Conservation (phyloP, 202 grass and related monocot species). For the Carex arenaria region DNA sequence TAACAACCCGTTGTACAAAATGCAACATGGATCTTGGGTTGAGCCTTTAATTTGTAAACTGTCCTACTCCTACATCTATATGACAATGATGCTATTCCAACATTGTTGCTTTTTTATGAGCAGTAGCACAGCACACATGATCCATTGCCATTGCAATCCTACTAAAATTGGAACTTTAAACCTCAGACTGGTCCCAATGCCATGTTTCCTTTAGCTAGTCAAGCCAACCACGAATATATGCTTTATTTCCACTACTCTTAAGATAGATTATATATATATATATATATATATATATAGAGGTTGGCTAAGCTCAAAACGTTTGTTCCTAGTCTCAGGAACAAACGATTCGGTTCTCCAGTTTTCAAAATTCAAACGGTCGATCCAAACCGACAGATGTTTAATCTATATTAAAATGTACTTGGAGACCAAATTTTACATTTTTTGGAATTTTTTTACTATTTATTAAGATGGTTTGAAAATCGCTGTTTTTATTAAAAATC, state of each 20-base stretch:
- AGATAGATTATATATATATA: too few relatives aligned
- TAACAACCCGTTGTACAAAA: background rate
- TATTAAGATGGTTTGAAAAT: too few relatives aligned
- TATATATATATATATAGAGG: too few relatives aligned
- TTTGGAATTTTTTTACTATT: too few relatives aligned
- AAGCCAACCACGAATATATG: conserved; percentile 14
- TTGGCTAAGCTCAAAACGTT: too few relatives aligned
- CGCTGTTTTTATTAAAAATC: too few relatives aligned
- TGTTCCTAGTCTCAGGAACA: too few relatives aligned
- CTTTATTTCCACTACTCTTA: background rate
- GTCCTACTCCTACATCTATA: background rate
- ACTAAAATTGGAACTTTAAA: conserved; percentile 14
- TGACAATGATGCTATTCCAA: conserved; percentile 10
- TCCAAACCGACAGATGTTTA: too few relatives aligned
- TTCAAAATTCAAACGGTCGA: too few relatives aligned
- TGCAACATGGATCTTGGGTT: background rate
- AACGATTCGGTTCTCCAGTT: too few relatives aligned
- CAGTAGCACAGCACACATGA: background rate
- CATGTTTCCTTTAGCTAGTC: background rate
- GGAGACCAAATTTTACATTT: too few relatives aligned
- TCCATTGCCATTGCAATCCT: background rate
- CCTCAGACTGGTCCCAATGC: conserved; percentile 11
- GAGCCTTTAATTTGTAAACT: background rate
- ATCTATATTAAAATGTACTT: too few relatives aligned
- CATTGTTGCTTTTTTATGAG: conserved; percentile 7